Evolutionary conservation across 2,329 filamentous ascomycete genomes (phyloP).

Genomic region (Botrytis deweyae): DNA sequence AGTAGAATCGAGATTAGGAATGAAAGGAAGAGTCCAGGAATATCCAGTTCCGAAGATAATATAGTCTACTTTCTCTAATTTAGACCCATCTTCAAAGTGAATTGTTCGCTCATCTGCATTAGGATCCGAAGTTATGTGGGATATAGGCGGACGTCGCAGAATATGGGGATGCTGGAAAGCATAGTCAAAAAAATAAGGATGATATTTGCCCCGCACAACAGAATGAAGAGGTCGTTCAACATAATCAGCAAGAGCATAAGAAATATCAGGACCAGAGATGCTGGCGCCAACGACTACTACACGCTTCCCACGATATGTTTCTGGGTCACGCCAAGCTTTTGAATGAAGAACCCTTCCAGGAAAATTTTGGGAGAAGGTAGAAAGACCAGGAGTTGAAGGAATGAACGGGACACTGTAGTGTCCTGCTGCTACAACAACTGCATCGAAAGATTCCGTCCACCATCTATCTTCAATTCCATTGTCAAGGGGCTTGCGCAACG

Average conservation of each 20-base stretch:
- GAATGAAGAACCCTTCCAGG: slow-evolving; percentile 62
- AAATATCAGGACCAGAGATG: slow-evolving; percentile 63
- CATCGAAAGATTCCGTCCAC: slow-evolving; percentile 65
- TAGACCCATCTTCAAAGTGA: slow-evolving; percentile 55
- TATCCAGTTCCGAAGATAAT: slow-evolving; percentile 69
- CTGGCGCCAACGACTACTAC: slow-evolving; percentile 62
- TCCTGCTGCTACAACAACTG: slow-evolving; percentile 64
- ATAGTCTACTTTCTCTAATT: slow-evolving; percentile 54
- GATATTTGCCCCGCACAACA: slow-evolving; percentile 53
- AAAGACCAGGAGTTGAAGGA: slow-evolving; percentile 58
- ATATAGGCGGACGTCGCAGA: slow-evolving; percentile 48
- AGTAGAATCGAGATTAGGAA: slow-evolving; percentile 47
- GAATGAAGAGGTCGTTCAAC: slow-evolving; percentile 51
- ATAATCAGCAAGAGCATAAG: slow-evolving; percentile 50
- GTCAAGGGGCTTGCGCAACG: slow-evolving; percentile 47
- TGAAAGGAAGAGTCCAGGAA: slow-evolving; percentile 61
- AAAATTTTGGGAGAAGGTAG: slow-evolving; percentile 54
- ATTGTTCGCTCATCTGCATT: slow-evolving; percentile 45
- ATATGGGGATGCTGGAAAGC: slow-evolving; percentile 61
- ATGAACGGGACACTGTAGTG: slow-evolving; percentile 67
- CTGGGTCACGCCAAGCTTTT: slow-evolving; percentile 68
- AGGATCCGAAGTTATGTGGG: slow-evolving; percentile 42
- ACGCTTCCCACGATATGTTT: slow-evolving; percentile 54
- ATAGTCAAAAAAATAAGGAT: slow-evolving; percentile 56
- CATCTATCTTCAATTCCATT: slow-evolving; percentile 51